Percentiles rank a stretch among this genome's conserved stretches.
These are phyloP conservation scores for Lagenaria siceraria DNA, from an alignment of 306 rosid species.

Conservation along the genomic window DNA sequence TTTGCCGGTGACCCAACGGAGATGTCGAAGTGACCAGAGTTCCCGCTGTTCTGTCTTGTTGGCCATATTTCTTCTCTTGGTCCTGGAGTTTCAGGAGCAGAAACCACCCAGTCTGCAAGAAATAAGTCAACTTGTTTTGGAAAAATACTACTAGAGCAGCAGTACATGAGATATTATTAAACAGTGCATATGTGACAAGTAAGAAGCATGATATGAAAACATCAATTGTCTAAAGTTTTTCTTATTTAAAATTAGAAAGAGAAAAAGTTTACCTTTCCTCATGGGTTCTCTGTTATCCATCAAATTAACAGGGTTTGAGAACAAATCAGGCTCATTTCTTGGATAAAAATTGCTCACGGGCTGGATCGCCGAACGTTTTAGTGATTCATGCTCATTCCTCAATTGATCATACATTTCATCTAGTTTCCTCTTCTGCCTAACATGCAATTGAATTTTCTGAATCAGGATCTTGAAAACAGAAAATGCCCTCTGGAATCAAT, in stretches of 20 bases:
- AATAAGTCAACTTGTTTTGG: constrained; percentile 78
- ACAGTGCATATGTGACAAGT: neutral
- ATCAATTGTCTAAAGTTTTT: neutral
- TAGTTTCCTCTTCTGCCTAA: constrained; percentile 97
- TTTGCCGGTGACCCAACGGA: constrained; percentile 74
- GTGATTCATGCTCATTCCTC: constrained; percentile 67
- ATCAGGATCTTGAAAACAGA: constrained; percentile 9
- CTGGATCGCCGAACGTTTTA: constrained; percentile 75
- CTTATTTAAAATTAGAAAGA: constrained; percentile 7
- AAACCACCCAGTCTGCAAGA: constrained; percentile 66
- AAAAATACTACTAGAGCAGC: constrained; percentile 33
- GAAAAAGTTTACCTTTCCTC: constrained; percentile 60
- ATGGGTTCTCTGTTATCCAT: constrained; percentile 60
- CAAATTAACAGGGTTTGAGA: constrained; percentile 54
- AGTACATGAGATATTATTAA: constrained; percentile 3
- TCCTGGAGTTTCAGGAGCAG: constrained; percentile 95
- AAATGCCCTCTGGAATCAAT: constrained; percentile 3
- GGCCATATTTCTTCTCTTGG: constrained; percentile 96
- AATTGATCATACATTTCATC: constrained; percentile 98
- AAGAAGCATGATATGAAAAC: neutral
- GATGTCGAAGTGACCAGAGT: constrained; percentile 66
- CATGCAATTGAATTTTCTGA: constrained; percentile 8
- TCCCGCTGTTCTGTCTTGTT: constrained; percentile 75
- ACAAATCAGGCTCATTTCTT: constrained; percentile 78
- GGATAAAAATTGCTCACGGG: constrained; percentile 68